Evolutionary conservation across 1,139 yeast species (phyloP).

Genomic region (Zygoascus meyerae): DNA sequence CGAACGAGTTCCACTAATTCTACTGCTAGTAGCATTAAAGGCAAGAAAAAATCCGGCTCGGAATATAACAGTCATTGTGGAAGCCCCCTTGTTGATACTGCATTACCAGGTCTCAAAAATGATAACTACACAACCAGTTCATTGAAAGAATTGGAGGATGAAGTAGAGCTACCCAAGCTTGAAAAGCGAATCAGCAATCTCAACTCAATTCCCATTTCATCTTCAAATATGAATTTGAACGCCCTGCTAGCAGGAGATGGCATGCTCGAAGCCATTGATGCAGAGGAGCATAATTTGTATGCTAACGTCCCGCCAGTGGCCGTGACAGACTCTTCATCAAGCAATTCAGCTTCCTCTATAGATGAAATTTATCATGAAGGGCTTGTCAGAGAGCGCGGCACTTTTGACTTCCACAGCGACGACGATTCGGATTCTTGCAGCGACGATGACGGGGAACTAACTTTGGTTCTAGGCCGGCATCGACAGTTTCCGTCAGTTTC

Average conservation of each 20-base stretch:
- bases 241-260: conserved; percentile 20
- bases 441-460: conserved; percentile 42
- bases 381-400: neutral
- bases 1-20: neutral
- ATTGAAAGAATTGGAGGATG: neutral
- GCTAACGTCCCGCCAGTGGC: conserved; percentile 7
- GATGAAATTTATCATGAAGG: neutral
- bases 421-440: conserved; percentile 26
- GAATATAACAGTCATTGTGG: conserved; percentile 13
- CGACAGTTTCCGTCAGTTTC: conserved; percentile 18
- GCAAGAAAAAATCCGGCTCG: conserved; percentile 9
- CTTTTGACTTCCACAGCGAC: conserved; percentile 15
- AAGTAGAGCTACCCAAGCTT: neutral
- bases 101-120: neutral
- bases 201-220: conserved; percentile 9
- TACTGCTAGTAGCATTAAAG: conserved; percentile 6
- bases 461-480: conserved; percentile 44
- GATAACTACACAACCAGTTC: conserved; percentile 1
- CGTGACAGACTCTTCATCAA: conserved; percentile 6
- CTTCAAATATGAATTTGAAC: conserved; percentile 22
- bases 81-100: neutral
- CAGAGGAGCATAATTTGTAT: neutral
- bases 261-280: conserved; percentile 3
- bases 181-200: neutral
- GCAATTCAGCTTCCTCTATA: conserved; percentile 6